Conservation (phyloP, 441 rosid genomes). For the Brassica hybrid region DNA sequence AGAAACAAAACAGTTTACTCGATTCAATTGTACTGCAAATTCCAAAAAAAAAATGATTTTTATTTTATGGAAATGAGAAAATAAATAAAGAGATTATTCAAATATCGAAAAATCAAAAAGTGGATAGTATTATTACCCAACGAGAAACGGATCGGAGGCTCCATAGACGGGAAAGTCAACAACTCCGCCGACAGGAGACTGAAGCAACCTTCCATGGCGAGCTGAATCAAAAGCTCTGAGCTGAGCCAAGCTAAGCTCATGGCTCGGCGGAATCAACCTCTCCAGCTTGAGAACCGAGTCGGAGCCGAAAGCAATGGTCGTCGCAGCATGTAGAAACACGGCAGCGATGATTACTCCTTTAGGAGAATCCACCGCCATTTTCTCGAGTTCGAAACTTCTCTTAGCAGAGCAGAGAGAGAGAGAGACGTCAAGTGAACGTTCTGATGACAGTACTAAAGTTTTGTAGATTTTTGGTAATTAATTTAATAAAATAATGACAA, state of each 20-base stretch:
- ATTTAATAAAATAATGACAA: neutral
- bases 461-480: slow-evolving; percentile 17
- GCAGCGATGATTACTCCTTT: slow-evolving; percentile 39
- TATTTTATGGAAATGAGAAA: no score
- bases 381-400: slow-evolving; percentile 12
- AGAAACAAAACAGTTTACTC: slow-evolving; percentile 7
- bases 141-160: slow-evolving; percentile 46
- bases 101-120: neutral
- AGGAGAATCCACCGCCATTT: slow-evolving; percentile 44
- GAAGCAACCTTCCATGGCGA: slow-evolving; percentile 48
- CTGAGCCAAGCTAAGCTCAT: slow-evolving; percentile 42
- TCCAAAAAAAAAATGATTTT: neutral
- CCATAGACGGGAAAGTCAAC: slow-evolving; percentile 45
- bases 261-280: slow-evolving; percentile 43
- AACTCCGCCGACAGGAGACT: slow-evolving; percentile 44
- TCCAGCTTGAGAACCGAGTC: slow-evolving; percentile 42
- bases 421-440: slow-evolving; percentile 42
- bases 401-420: slow-evolving; percentile 9
- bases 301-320: slow-evolving; percentile 18
- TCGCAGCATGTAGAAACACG: slow-evolving; percentile 20
- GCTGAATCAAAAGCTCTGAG: slow-evolving; percentile 47
- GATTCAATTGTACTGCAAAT: neutral
- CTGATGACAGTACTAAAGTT: slow-evolving; percentile 39
- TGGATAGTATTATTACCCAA: slow-evolving; percentile 32
- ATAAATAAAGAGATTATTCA: no score